Evolutionary conservation across 108 stramenopile genomes (phyloP), one percentile per base, ranked within the genome.

Genomic region (Asterionellopsis glacialis): DNA sequence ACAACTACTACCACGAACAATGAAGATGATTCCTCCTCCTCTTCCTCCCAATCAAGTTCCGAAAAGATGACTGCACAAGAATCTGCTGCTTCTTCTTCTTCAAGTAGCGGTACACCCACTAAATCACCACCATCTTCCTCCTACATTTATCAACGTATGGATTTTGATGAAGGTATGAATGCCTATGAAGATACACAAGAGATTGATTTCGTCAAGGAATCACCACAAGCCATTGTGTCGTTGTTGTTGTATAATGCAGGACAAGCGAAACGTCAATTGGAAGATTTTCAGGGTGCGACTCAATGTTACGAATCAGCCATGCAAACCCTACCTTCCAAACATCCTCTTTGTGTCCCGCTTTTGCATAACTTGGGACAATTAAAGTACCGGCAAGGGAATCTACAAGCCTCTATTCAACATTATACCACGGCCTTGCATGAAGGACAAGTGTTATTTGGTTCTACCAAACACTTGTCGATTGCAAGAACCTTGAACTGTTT

Each of bases 161-260:
- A 85, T 24, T 87, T 75, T 50, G 85, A 87, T 40, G 82, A 83
- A 57, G 85, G 81, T 22, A 83, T 87, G 85, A 45, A 62, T 40
- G 22, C 52, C 48, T 82, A 69, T 57, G 41, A 81, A 13, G 54
- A 61, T 56, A 74, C 80, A 52, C 66, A 48, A 21, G 47, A 48
- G 2, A 7, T 33, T 33, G 66, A 6, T 52, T 48, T 19, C 45
- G 19, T 7, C 2, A 54, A 5, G 16, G 43, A 4, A 25, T 51
- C 11, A 40, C 41, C 47, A 7, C 47, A 7, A 7, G 47, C 47
- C 19, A 18, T 69, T 22, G 22, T 28, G 18, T 1, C 61, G 6
- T 1, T 48, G 16, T 24, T 27, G 14, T 57, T 58, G 7, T 58
- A n/a, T 39, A 58, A 58, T 63, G 10, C 41, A 52, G 56, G 57